Evolutionary conservation across 1,284 basidiomycete species (phyloP), one percentile per base, ranked within the genome.

Genomic region (Termitomyces sp.): DNA sequence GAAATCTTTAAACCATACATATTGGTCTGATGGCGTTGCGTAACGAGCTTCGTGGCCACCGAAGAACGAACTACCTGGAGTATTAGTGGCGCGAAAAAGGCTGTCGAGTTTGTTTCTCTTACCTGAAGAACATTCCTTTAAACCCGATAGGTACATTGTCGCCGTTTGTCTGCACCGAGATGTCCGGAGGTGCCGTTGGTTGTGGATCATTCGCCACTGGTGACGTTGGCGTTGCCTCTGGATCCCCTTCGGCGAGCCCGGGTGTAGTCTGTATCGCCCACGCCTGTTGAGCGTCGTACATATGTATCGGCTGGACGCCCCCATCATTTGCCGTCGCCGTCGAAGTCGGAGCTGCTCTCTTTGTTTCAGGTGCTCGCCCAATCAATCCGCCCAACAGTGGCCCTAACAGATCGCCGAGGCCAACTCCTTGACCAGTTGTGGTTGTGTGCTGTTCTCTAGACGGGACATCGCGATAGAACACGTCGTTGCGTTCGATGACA

Each of bases 51-150:
- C 80, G 56, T 89, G 86, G 0, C 87, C 88, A 19, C 88, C 88
- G 62, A 91, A 91, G 70, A 91, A 91, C 4, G 88, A 88, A 60
- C 87, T 89, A 19, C 39, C 28, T 10, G 28, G 28, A 30, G 28
- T 30, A 30, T 30, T 7, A 30, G 28, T 8, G 28, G 9, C 3
- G 2, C 28, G 6, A 30, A 7, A 30, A 7, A 30, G 28, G 28
- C 9, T 30, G 6, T 3, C 4, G 28, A 30, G 28, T 7, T 30
- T 1, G 7, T 24, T 37, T 24, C n/a, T 31, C 63, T 49, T 64
- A 83, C 86, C 86, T 88, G 69, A 89, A 89, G 68, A 90, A 90
- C 39, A 90, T 67, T 0, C 87, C 86, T 4, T 70, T 62, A 58
- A 88, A 86, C 5, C 77, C 80, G 5, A 82, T 69, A 5, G 74